Base-by-base conservation (phyloP, 371 early-diverging fungal species). In the Rhizomucor pusillus region DNA sequence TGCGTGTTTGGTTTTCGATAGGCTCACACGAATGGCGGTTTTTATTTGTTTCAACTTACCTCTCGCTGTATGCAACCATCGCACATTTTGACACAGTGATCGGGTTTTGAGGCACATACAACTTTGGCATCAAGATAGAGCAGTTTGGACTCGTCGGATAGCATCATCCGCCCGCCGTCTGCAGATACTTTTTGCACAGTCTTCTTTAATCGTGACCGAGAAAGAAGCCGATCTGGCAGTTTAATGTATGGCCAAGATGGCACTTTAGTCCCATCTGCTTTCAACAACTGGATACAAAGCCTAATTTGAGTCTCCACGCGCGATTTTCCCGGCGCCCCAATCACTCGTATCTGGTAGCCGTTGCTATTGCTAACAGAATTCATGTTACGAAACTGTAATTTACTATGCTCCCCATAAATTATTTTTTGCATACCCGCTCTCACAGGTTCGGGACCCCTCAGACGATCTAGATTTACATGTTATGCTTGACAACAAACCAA, bases 261-360 rank as follows among this genome's bases (percentile, higher is more conserved):
- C 9, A 84, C 88, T 47, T 83, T 84, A 45, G 82, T 84, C 24
- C 88, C 89, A 47, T 65, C 66, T 29, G 67, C 67, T 12, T 84
- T 79, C 0, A 84, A 71, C 39, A 92, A 65, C 54, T 89, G 88
- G 50, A 92, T 66, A 36, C 90, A 87, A n/a, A 91, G 69, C 54
- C 88, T 89, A 56, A 88, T 88, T 68, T 91, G 92, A 40, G 92
- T 92, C 63, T 92, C 91, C 22, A 92, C 92, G n/a, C 91, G 75
- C 20, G 88, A 89, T 60, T 89, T 88, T 37, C 89, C 90, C n/a
- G 92, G 87, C 9, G 89, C 82, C n/a, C 90, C 91, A 16, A 85
- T 65, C 41, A 87, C 77, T 43, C 77, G 61, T 43, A 87, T 75
- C 62, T 79, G 81, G 50, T 71, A 47, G 52, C 5, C 75, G 67